phyloP scores from a whole-genome alignment of 305 asterid genomes.

The Withania somnifera region DNA sequence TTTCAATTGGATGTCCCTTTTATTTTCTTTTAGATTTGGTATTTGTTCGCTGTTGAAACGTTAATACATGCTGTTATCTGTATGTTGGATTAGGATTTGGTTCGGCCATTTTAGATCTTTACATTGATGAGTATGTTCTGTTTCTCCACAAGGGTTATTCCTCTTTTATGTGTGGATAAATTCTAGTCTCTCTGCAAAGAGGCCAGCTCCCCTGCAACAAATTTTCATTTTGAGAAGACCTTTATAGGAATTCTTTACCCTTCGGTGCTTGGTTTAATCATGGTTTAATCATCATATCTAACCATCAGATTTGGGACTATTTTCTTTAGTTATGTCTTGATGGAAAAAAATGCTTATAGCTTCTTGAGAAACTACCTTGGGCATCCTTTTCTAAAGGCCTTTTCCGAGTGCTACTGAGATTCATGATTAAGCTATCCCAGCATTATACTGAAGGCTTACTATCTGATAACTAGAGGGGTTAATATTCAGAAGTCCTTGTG shows the following conservation, averaged over 20 bases:
- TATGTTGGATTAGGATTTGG: neutral
- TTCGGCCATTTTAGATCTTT: neutral
- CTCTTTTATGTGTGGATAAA: neutral
- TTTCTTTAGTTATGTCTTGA: neutral
- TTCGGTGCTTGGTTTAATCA: neutral
- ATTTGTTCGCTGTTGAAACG: neutral
- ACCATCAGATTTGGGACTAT: neutral
- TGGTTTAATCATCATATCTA: neutral
- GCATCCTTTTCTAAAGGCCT: neutral
- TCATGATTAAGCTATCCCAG: neutral
- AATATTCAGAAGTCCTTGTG: neutral
- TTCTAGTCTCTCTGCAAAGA: neutral
- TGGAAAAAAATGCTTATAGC: neutral
- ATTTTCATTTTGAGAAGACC: neutral
- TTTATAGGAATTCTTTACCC: neutral
- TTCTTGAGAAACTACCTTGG: neutral
- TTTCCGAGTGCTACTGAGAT: neutral
- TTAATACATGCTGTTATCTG: neutral
- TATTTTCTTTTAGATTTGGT: neutral
- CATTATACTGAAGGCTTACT: neutral
- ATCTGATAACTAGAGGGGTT: neutral
- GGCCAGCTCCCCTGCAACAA: neutral
- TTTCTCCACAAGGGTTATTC: neutral
- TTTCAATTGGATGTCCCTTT: neutral
- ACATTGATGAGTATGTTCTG: neutral